Conservation (phyloP, 2,329 filamentous ascomycete species). For the Elsinoe ampelina region DNA sequence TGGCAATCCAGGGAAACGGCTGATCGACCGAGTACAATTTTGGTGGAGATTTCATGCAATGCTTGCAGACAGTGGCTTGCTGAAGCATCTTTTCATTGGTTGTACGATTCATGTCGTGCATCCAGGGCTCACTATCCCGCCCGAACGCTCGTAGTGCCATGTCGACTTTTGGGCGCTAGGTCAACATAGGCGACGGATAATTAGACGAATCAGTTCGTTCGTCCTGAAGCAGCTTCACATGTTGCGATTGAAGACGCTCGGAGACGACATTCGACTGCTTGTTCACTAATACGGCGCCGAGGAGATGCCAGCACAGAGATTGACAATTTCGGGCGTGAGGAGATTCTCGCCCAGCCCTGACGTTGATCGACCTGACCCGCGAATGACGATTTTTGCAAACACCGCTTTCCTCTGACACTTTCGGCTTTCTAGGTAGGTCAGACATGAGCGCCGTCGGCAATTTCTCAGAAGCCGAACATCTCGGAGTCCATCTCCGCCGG, state of each 20-base stretch:
- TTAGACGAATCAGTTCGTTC: background rate
- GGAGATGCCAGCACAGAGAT: background rate
- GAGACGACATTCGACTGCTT: background rate
- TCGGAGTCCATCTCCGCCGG: slow-evolving; percentile 2
- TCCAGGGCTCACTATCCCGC: slow-evolving; percentile 6
- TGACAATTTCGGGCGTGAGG: too few species aligned
- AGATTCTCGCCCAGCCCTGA: background rate
- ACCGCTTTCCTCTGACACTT: background rate
- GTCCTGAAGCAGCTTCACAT: background rate
- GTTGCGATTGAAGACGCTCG: background rate
- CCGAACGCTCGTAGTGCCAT: background rate
- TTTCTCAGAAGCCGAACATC: background rate
- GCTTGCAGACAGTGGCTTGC: background rate
- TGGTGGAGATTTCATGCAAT: background rate
- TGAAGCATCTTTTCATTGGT: background rate
- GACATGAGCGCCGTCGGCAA: background rate
- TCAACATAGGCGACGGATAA: slow-evolving; percentile 7
- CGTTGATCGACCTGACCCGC: background rate
- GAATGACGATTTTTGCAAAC: background rate
- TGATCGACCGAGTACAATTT: slow-evolving; percentile 2
- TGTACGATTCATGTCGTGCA: slow-evolving; percentile 2
- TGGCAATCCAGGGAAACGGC: background rate
- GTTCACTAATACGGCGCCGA: background rate
- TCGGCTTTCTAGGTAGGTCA: background rate
- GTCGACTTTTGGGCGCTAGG: background rate